Conservation (phyloP, 129 eudicot genomes). For the Silybum marianum region DNA sequence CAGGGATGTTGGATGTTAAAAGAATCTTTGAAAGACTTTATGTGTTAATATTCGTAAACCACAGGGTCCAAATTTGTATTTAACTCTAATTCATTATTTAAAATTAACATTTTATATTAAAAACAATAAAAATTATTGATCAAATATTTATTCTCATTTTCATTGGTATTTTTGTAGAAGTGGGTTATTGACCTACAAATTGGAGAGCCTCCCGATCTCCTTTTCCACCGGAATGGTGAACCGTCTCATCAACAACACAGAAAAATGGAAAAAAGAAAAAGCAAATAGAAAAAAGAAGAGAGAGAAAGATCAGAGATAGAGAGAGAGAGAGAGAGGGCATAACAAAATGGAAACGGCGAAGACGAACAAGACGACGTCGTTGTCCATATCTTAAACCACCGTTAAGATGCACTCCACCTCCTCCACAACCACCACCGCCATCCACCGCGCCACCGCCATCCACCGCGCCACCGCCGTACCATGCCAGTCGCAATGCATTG, state of each 20-base stretch:
- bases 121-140: too few relatives aligned
- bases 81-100: too few relatives aligned
- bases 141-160: too few relatives aligned
- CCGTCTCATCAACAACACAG: background rate
- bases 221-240: background rate
- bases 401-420: background rate
- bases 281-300: background rate
- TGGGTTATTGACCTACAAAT: background rate
- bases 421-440: background rate
- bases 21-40: too few relatives aligned
- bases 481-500: slow-evolving; percentile 38
- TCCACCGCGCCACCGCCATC: background rate
- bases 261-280: background rate
- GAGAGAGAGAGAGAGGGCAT: background rate
- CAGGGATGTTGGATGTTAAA: too few relatives aligned
- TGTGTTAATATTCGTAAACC: too few relatives aligned
- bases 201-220: slow-evolving; percentile 9
- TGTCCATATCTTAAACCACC: slow-evolving; percentile 1
- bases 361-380: slow-evolving; percentile 3
- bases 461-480: background rate
- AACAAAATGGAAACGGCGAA: slow-evolving; percentile 5
- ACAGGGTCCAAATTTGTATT: too few relatives aligned
- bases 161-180: background rate
- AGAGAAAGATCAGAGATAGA: background rate
- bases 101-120: too few relatives aligned